These are phyloP conservation scores for Nemania sp. DNA, from an alignment of 2,329 filamentous ascomycete genomes.

Conservation along the genomic window DNA sequence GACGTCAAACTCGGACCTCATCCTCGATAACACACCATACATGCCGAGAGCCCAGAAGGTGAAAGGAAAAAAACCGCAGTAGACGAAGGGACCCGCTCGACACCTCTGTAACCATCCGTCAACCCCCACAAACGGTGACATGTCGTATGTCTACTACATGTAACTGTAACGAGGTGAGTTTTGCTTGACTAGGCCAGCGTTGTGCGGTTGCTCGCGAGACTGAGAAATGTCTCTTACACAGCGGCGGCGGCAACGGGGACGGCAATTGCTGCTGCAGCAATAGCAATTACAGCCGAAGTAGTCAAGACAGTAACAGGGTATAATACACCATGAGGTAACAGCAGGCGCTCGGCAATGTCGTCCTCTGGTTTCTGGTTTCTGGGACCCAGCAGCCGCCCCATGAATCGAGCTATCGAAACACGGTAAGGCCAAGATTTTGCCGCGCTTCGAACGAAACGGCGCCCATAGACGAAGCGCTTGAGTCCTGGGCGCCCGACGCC, in stretches of 20 bases:
- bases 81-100: conserved; percentile 24
- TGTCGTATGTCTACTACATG: not conserved
- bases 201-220: too few relatives aligned
- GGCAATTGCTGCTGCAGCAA: not conserved
- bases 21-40: conserved; percentile 26
- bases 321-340: not conserved
- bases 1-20: conserved; percentile 45
- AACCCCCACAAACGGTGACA: not conserved
- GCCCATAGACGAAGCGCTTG: conserved; percentile 28
- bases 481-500: conserved; percentile 24
- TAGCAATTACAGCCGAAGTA: not conserved
- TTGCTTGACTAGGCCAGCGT: too few relatives aligned
- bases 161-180: too few relatives aligned
- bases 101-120: conserved; percentile 14
- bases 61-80: not conserved
- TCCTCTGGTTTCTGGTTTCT: conserved; percentile 28
- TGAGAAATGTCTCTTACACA: too few relatives aligned
- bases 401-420: conserved; percentile 23
- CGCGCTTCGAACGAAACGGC: conserved; percentile 29
- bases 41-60: not conserved
- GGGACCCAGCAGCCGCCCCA: conserved; percentile 25
- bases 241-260: too few relatives aligned
- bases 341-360: conserved; percentile 9
- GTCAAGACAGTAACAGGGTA: not conserved
- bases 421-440: conserved; percentile 24